Conservation (phyloP, 1,284 basidiomycete species). For the Rhodotorula sp. region DNA sequence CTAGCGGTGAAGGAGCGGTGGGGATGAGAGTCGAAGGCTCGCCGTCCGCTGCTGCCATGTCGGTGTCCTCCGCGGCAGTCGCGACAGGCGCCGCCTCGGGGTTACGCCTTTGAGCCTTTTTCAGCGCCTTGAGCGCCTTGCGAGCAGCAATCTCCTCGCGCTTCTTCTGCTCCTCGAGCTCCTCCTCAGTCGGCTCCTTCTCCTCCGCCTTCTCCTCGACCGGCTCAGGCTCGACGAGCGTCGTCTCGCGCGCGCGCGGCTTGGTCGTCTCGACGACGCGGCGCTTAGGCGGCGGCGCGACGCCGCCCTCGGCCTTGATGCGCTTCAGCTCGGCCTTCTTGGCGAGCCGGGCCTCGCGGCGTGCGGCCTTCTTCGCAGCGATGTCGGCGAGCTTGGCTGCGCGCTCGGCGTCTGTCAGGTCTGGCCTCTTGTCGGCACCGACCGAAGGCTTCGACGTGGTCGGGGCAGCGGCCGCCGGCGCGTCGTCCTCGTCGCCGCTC, state of each 20-base stretch:
- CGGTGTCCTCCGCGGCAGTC: neutral
- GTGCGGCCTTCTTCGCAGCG: slow-evolving; percentile 44
- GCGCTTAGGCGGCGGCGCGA: slow-evolving; percentile 17
- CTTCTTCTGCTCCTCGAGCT: slow-evolving; percentile 38
- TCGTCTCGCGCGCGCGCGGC: neutral
- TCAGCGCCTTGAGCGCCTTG: slow-evolving; percentile 34
- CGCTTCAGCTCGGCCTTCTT: slow-evolving; percentile 45
- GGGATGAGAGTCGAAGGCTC: slow-evolving; percentile 12
- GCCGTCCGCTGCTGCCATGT: neutral
- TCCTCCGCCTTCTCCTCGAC: slow-evolving; percentile 13
- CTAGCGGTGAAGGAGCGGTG: neutral
- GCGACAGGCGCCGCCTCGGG: slow-evolving; percentile 1
- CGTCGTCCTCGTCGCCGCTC: neutral
- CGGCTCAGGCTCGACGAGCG: slow-evolving; percentile 14
- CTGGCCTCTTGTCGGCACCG: slow-evolving; percentile 19
- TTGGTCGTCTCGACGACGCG: slow-evolving; percentile 19
- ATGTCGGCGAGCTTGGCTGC: slow-evolving; percentile 23
- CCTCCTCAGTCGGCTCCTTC: slow-evolving; percentile 34
- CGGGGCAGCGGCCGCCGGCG: neutral
- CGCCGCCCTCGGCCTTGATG: slow-evolving; percentile 54
- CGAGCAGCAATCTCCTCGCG: slow-evolving; percentile 31
- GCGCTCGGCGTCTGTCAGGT: slow-evolving; percentile 22
- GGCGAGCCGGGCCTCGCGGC: slow-evolving; percentile 27
- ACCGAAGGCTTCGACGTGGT: neutral
- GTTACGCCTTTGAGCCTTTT: slow-evolving; percentile 30